Conservation (phyloP, 1,139 yeast species). For the Diutina mesorugosa region DNA sequence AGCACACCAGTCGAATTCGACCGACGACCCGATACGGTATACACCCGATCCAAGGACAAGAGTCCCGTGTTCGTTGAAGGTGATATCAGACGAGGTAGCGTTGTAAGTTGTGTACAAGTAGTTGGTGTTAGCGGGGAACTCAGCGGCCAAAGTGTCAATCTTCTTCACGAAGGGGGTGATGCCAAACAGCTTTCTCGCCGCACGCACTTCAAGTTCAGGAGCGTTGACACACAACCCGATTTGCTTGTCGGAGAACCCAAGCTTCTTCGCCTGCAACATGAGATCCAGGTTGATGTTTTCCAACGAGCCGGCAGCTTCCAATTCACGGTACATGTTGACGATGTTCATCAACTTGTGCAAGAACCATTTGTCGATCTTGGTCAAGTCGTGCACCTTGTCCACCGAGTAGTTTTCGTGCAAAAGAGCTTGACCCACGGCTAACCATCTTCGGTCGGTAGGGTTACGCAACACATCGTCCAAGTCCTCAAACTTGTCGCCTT, state of each 20-base stretch:
- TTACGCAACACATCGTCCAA: constrained; percentile 70
- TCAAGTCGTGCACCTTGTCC: constrained; percentile 78
- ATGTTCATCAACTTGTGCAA: constrained; percentile 82
- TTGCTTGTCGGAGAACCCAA: constrained; percentile 93
- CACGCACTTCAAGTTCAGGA: constrained; percentile 69
- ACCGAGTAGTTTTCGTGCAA: constrained; percentile 83
- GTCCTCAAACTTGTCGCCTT: constrained; percentile 72
- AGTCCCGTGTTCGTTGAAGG: constrained; percentile 81
- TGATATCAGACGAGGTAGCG: constrained; percentile 76
- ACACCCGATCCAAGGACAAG: constrained; percentile 97
- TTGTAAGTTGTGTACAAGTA: constrained; percentile 93
- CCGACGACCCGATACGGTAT: constrained; percentile 96
- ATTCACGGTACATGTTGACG: constrained; percentile 74
- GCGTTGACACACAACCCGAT: constrained; percentile 60
- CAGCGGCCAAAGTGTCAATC: constrained; percentile 96
- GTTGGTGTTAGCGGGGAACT: constrained; percentile 95
- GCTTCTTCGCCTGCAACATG: constrained; percentile 72
- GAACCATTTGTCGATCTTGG: constrained; percentile 95
- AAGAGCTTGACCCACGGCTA: constrained; percentile 96
- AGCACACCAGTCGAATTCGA: constrained; percentile 99
- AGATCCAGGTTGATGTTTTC: constrained; percentile 51
- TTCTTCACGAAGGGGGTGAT: constrained; percentile 90
- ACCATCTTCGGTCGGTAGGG: constrained; percentile 97
- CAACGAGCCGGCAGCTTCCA: constrained; percentile 46
- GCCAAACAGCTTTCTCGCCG: constrained; percentile 62